Conservation (phyloP, 768 basidiomycete species). For the Sarcomyxa edulis region DNA sequence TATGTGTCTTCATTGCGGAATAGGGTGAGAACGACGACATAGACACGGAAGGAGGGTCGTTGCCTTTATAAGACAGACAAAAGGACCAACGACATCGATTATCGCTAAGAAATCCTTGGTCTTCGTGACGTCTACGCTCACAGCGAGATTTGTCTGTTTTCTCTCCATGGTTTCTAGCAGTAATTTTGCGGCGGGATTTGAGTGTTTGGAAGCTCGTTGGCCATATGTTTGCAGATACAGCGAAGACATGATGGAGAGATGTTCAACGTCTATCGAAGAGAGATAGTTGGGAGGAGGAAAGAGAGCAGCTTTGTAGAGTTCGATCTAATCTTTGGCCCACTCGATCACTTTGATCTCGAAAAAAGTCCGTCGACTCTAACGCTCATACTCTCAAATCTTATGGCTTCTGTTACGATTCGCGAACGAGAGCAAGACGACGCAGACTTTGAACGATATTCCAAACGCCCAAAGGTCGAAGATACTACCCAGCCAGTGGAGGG, state of each 20-base stretch:
- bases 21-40: conserved; percentile 17
- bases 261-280: neutral
- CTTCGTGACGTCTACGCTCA: conserved; percentile 91
- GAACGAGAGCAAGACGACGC: conserved; percentile 49
- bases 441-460: conserved; percentile 16
- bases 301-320: too few relatives aligned
- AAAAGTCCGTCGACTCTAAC: neutral
- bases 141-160: conserved; percentile 89
- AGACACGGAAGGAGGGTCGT: conserved; percentile 16
- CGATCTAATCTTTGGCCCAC: too few relatives aligned
- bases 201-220: conserved; percentile 48
- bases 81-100: conserved; percentile 84
- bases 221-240: conserved; percentile 51
- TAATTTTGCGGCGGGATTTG: conserved; percentile 72
- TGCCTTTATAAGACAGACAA: conserved; percentile 94
- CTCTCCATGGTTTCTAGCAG: conserved; percentile 79
- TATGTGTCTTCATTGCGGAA: conserved; percentile 70
- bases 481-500: neutral
- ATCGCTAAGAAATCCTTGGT: conserved; percentile 76
- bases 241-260: conserved; percentile 25
- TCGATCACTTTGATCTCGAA: conserved; percentile 2
- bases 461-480: conserved; percentile 7
- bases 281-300: neutral
- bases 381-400: conserved; percentile 33
- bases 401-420: too few relatives aligned